Percentiles rank a stretch among this genome's conserved stretches.
These are phyloP conservation scores for Emydomyces testavorans DNA, from an alignment of 2,329 filamentous ascomycete genomes.

Conservation along the genomic window DNA sequence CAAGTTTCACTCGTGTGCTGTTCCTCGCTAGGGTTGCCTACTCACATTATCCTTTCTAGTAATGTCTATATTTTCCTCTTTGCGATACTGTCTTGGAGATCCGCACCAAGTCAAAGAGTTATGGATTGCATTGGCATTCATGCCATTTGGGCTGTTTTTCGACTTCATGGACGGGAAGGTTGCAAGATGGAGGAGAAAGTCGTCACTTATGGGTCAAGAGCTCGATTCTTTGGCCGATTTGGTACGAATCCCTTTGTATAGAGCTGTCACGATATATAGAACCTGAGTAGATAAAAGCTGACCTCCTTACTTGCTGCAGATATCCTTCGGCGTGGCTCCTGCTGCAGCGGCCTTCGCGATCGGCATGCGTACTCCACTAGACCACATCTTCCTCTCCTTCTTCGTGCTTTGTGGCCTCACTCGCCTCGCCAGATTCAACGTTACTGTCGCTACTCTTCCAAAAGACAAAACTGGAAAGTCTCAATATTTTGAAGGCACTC, in stretches of 20 bases:
- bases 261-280: not conserved
- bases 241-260: slow-evolving; percentile 43
- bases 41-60: slow-evolving; percentile 36
- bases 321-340: slow-evolving; percentile 89
- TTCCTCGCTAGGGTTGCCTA: not conserved
- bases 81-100: slow-evolving; percentile 79
- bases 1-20: slow-evolving; percentile 21
- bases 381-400: slow-evolving; percentile 68
- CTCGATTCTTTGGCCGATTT: slow-evolving; percentile 90
- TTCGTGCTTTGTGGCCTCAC: slow-evolving; percentile 94
- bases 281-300: not conserved
- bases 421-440: slow-evolving; percentile 91
- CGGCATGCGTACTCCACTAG: slow-evolving; percentile 70
- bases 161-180: slow-evolving; percentile 98
- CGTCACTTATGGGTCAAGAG: slow-evolving; percentile 94
- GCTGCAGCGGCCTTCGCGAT: slow-evolving; percentile 79
- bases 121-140: slow-evolving; percentile 72
- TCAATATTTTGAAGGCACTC: slow-evolving; percentile 91
- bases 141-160: slow-evolving; percentile 91
- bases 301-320: slow-evolving; percentile 41
- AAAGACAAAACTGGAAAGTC: slow-evolving; percentile 89
- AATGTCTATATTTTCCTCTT: slow-evolving; percentile 89
- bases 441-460: slow-evolving; percentile 77
- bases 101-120: slow-evolving; percentile 55
- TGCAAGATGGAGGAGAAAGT: slow-evolving; percentile 92